Conservation (phyloP, 192 early-diverging fungal genomes). For the Helicostylum pulchrum region DNA sequence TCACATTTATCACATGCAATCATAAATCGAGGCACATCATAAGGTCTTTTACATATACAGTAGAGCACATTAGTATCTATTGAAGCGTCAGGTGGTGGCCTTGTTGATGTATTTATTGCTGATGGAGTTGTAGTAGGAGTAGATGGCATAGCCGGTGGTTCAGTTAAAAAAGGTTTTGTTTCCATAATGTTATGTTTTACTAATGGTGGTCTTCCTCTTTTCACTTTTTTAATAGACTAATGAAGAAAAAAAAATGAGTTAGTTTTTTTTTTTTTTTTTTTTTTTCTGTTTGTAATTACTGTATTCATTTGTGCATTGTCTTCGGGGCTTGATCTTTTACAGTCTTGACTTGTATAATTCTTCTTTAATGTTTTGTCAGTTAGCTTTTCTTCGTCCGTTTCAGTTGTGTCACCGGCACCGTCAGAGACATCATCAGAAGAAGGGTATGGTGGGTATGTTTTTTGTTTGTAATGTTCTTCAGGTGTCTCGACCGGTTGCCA, state of each 20-base stretch:
- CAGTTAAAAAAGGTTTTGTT: conserved; percentile 4
- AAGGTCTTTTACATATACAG: conserved; percentile 58
- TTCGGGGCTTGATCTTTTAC: conserved; percentile 1
- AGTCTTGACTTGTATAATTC: conserved; percentile 1
- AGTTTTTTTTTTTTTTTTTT: neutral
- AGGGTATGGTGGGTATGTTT: conserved; percentile 1
- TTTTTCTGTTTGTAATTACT: no score
- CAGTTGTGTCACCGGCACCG: conserved; percentile 10
- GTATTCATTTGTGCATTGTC: no score
- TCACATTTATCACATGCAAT: conserved; percentile 72
- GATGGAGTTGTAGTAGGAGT: neutral
- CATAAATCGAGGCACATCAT: conserved; percentile 59
- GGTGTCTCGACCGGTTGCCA: conserved; percentile 23
- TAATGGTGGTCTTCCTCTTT: conserved; percentile 15
- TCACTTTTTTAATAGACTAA: conserved; percentile 15
- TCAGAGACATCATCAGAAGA: conserved; percentile 1
- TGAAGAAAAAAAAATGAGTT: neutral
- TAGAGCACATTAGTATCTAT: conserved; percentile 30
- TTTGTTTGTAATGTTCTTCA: conserved; percentile 9
- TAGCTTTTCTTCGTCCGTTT: conserved; percentile 12
- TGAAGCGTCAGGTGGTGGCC: neutral
- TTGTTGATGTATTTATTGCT: neutral
- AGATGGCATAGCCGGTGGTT: conserved; percentile 1
- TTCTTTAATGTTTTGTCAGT: conserved; percentile 11
- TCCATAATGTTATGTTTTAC: conserved; percentile 7